These are phyloP conservation scores for Penicillium sp. DNA, from an alignment of 2,329 filamentous ascomycete genomes.

Conservation along the genomic window DNA sequence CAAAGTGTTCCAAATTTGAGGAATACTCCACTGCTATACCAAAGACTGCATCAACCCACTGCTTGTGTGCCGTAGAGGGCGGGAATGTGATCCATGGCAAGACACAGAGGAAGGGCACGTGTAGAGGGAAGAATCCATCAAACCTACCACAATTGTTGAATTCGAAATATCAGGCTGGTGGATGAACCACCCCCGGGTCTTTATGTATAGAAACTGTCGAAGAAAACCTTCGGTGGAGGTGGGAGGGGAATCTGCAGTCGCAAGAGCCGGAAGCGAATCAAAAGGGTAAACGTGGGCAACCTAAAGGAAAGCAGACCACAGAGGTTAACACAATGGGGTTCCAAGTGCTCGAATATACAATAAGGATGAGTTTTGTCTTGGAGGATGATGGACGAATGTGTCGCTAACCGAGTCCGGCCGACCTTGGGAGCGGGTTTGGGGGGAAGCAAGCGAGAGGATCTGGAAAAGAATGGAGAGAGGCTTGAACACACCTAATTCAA, in stretches of 20 bases:
- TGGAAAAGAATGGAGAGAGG: slow-evolving; percentile 30
- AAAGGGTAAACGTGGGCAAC: slow-evolving; percentile 23
- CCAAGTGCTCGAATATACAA: slow-evolving; percentile 12
- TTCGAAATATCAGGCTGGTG: slow-evolving; percentile 21
- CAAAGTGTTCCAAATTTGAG: slow-evolving; percentile 23
- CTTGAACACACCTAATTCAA: slow-evolving; percentile 28
- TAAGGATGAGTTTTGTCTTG: slow-evolving; percentile 12
- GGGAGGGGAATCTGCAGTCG: slow-evolving; percentile 30
- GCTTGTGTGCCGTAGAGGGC: slow-evolving; percentile 21
- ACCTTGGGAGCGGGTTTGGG: slow-evolving; percentile 23
- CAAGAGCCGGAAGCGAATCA: slow-evolving; percentile 30
- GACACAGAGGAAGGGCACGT: slow-evolving; percentile 20
- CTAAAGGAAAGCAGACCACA: slow-evolving; percentile 18
- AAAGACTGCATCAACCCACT: slow-evolving; percentile 29
- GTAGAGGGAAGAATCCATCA: slow-evolving; percentile 27
- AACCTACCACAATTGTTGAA: slow-evolving; percentile 32
- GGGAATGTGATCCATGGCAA: slow-evolving; percentile 21
- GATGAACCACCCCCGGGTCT: slow-evolving; percentile 29
- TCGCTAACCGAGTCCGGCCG: slow-evolving; percentile 25
- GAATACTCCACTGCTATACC: slow-evolving; percentile 26
- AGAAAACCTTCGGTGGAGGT: slow-evolving; percentile 25
- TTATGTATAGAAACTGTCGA: slow-evolving; percentile 18
- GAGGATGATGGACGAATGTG: slow-evolving; percentile 13
- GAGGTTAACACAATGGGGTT: slow-evolving; percentile 23
- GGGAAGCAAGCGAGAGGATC: slow-evolving; percentile 25